A percentile compares a stretch with the other conserved stretches of the same genome.
These are phyloP conservation scores for Lentinula sp. DNA, from an alignment of 768 basidiomycete genomes.

Conservation along the genomic window DNA sequence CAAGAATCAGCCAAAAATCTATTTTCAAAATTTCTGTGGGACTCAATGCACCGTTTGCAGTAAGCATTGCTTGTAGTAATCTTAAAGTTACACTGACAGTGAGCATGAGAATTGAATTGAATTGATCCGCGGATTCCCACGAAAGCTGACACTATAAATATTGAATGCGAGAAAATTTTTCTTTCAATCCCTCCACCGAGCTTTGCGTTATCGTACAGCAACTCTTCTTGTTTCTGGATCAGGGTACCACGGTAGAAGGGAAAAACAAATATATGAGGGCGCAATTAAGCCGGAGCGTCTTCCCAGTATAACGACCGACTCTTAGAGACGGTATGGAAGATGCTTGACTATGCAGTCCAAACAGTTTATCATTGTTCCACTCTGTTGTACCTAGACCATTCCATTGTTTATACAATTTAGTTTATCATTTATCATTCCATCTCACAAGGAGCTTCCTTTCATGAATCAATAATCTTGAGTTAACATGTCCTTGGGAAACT, in stretches of 20 bases:
- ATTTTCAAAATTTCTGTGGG: background rate
- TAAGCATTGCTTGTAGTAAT: background rate
- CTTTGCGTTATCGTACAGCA: slow-evolving; percentile 9
- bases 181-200: slow-evolving; percentile 27
- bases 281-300: slow-evolving; percentile 82
- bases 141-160: background rate
- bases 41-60: background rate
- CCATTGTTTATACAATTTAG: too few species aligned
- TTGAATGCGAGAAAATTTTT: background rate
- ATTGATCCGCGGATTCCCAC: background rate
- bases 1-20: background rate
- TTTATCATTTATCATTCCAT: too few species aligned
- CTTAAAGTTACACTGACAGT: too few species aligned
- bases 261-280: slow-evolving; percentile 36
- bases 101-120: too few species aligned
- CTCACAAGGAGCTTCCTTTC: too few species aligned
- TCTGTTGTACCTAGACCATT: too few species aligned
- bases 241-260: slow-evolving; percentile 47
- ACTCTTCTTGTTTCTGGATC: slow-evolving; percentile 22
- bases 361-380: slow-evolving; percentile 29
- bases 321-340: slow-evolving; percentile 37
- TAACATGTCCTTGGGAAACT: too few species aligned
- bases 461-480: too few species aligned
- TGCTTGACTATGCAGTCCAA: slow-evolving; percentile 74
- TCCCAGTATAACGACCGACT: slow-evolving; percentile 31